Evolutionary conservation across 169 alveolate genomes (phyloP), one percentile per base, ranked within the genome.

Genomic region (Plasmodium relictum): DNA sequence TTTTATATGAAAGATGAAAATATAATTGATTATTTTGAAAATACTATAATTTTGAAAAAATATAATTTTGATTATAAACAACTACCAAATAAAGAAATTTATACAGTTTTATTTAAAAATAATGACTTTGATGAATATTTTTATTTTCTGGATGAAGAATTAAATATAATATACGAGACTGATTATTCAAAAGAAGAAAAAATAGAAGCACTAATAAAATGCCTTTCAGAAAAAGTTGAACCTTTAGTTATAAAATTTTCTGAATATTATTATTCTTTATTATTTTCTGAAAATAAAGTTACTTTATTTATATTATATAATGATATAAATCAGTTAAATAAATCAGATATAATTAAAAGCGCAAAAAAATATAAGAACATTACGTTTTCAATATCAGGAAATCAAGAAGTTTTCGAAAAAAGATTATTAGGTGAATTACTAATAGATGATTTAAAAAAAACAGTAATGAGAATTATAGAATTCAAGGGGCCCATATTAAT

Each of bases 401-500:
- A 20, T 14, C 22, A 12, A 18, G 70, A 86, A 31, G 37, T 59
- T 4, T 71, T 24, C 45, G 92, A 86, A 73, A 86, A 71, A 41
- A 58, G 92, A 62, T 73, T 86, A 24, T 66, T 86, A n/a, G 26
- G 44, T 42, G 92, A 86, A 20, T 44, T 86, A 14, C 92, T 86
- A 58, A 86, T 86, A 20, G 88, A 86, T 6, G 88, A 86, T 14
- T 12, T 86, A 31, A 22, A 42, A 37, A 71, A 86, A 20, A 87
- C 92, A 2, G 16, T 86, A 22, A 86, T 86, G 92, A 71, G 92
- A 61, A 86, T 86, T 45, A 86, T 58, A 20, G 76, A 86, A 41
- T 86, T 86, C 61, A 86, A 86, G 52, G 44, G 56, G 26, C 12
- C 70, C 63, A 16, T 65, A 52, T 0, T 26, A 18, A 50, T 86